These are phyloP conservation scores for Leersia perrieri DNA, from an alignment of 176 grass and related monocot species.

Conservation along the genomic window DNA sequence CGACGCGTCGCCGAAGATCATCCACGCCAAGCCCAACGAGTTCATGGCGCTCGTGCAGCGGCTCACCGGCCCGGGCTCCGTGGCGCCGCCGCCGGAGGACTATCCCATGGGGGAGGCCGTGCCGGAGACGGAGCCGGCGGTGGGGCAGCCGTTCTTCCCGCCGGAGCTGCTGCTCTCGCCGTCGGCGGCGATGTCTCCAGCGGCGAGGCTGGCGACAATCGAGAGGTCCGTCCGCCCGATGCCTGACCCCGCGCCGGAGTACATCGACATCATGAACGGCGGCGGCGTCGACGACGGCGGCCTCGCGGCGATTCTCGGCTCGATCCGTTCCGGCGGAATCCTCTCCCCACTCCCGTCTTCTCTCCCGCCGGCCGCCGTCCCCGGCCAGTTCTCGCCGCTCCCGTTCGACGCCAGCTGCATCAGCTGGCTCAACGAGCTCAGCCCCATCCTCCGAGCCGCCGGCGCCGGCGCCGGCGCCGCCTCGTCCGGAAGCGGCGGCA, in stretches of 20 bases:
- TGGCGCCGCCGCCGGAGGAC: neutral
- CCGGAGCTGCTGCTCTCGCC: slow-evolving; percentile 49
- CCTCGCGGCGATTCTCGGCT: slow-evolving; percentile 18
- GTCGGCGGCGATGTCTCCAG: slow-evolving; percentile 68
- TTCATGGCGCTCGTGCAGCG: slow-evolving; percentile 96
- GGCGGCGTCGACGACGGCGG: slow-evolving; percentile 8
- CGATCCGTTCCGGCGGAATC: slow-evolving; percentile 44
- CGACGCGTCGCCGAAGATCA: slow-evolving; percentile 88
- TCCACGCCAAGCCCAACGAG: slow-evolving; percentile 77
- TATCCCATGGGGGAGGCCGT: neutral
- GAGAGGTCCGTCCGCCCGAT: slow-evolving; percentile 53
- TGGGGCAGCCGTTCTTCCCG: slow-evolving; percentile 23
- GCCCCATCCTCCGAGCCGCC: slow-evolving; percentile 53
- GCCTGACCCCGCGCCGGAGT: slow-evolving; percentile 10
- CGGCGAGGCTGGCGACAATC: slow-evolving; percentile 74
- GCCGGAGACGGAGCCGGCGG: no score
- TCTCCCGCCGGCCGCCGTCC: slow-evolving; percentile 49
- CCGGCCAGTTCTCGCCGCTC: slow-evolving; percentile 64
- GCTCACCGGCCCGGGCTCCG: slow-evolving; percentile 58
- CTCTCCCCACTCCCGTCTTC: slow-evolving; percentile 72
- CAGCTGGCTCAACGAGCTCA: slow-evolving; percentile 71
- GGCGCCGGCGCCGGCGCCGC: slow-evolving; percentile 10
- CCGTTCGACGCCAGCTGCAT: slow-evolving; percentile 57
- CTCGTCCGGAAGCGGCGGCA: slow-evolving; percentile 5
- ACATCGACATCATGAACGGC: neutral